phyloP scores from a whole-genome alignment of 1,284 basidiomycete genomes.

The Neonothopanus nambi region DNA sequence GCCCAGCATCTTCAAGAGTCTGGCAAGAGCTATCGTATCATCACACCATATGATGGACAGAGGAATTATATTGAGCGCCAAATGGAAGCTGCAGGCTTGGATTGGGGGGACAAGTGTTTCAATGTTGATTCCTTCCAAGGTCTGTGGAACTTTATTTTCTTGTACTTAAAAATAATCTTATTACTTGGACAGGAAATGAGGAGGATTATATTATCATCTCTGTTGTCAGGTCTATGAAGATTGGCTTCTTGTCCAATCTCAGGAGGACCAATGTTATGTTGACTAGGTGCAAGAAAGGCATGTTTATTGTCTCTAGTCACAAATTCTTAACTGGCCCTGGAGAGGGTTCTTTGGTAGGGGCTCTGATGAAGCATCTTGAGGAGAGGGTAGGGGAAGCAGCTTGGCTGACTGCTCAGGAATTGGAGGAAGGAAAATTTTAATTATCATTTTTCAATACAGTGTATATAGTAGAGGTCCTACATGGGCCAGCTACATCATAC shows the following conservation, averaged over 20 bases:
- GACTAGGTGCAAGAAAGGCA: slow-evolving; percentile 65
- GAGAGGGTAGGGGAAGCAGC: slow-evolving; percentile 35
- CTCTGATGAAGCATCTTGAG: slow-evolving; percentile 42
- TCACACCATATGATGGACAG: slow-evolving; percentile 74
- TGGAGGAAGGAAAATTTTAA: slow-evolving; percentile 41
- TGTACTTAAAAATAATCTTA: slow-evolving; percentile 2
- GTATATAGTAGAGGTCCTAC: slow-evolving; percentile 1
- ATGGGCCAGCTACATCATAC: no score
- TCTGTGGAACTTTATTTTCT: slow-evolving; percentile 49
- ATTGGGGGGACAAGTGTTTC: slow-evolving; percentile 62
- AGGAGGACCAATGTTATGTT: slow-evolving; percentile 72
- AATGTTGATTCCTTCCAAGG: slow-evolving; percentile 53
- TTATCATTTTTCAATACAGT: neutral
- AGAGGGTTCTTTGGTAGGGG: slow-evolving; percentile 48
- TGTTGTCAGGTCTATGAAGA: slow-evolving; percentile 54
- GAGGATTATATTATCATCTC: slow-evolving; percentile 63
- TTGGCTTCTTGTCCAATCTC: slow-evolving; percentile 59
- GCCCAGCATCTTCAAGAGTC: slow-evolving; percentile 45
- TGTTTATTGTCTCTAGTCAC: slow-evolving; percentile 63
- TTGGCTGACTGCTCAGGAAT: slow-evolving; percentile 40
- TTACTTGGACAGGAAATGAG: slow-evolving; percentile 51
- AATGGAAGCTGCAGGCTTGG: slow-evolving; percentile 40
- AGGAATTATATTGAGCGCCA: slow-evolving; percentile 47
- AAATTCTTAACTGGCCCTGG: slow-evolving; percentile 53
- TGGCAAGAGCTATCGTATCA: slow-evolving; percentile 51